Percentiles rank a stretch among this genome's conserved stretches.
These are phyloP conservation scores for Termitomyces bulborhizus DNA, from an alignment of 768 basidiomycete species.

Conservation along the genomic window DNA sequence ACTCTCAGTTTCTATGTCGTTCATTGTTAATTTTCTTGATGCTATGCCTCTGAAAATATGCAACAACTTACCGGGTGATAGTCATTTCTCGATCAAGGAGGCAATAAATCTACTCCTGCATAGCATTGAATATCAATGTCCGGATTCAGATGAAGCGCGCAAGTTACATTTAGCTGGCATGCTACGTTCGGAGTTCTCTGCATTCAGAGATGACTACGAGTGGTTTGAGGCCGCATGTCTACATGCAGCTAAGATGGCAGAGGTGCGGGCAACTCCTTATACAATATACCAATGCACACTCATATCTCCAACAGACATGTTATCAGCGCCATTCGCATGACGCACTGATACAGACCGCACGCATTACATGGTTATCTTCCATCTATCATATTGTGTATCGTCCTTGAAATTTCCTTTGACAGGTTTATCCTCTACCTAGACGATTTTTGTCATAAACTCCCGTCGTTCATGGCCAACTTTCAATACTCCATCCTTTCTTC, in stretches of 20 bases:
- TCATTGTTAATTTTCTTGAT: too few relatives aligned
- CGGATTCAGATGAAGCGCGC: not conserved
- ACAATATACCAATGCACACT: too few relatives aligned
- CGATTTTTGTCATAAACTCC: not conserved
- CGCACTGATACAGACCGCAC: not conserved
- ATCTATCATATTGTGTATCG: too few relatives aligned
- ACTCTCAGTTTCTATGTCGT: too few relatives aligned
- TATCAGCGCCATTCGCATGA: not conserved
- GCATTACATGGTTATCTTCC: not conserved
- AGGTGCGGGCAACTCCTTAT: not conserved
- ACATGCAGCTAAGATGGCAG: constrained; percentile 1
- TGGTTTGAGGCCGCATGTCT: not conserved
- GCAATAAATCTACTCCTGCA: not conserved
- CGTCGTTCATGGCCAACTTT: not conserved
- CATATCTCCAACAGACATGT: not conserved
- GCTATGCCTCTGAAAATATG: too few relatives aligned
- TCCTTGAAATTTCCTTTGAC: not conserved
- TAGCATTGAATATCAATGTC: not conserved
- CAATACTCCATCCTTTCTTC: not conserved
- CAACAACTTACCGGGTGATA: too few relatives aligned
- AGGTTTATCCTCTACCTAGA: constrained; percentile 1
- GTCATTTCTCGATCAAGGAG: not conserved
- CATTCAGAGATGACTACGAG: not conserved
- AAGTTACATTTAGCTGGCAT: not conserved
- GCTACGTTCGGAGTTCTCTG: not conserved